phyloP scores from a whole-genome alignment of 2,329 filamentous ascomycete genomes.

The Grosmannia serpens region DNA sequence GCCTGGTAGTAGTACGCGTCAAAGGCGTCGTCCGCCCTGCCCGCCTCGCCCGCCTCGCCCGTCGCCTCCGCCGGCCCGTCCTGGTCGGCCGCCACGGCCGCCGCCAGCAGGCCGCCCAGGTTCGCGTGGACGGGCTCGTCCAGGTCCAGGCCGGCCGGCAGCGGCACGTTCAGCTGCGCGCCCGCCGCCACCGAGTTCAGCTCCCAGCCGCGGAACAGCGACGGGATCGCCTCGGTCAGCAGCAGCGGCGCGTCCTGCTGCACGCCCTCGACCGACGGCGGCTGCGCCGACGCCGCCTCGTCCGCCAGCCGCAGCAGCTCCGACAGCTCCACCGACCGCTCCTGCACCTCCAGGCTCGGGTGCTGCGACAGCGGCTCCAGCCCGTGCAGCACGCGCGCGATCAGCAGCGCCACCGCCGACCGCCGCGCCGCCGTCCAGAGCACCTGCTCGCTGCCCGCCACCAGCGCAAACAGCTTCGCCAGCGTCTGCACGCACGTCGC shows the following conservation, averaged over 20 bases:
- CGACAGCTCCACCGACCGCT: slow-evolving; percentile 82
- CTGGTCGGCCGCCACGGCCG: slow-evolving; percentile 40
- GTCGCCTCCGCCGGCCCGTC: slow-evolving; percentile 22
- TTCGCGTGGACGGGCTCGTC: slow-evolving; percentile 72
- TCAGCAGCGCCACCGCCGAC: slow-evolving; percentile 61
- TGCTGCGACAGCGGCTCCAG: slow-evolving; percentile 70
- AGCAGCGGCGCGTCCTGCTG: slow-evolving; percentile 66
- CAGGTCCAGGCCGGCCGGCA: slow-evolving; percentile 65
- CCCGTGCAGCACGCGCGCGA: slow-evolving; percentile 71
- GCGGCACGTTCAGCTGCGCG: slow-evolving; percentile 76
- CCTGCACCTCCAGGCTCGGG: slow-evolving; percentile 86
- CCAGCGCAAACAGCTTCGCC: slow-evolving; percentile 69
- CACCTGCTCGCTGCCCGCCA: slow-evolving; percentile 53
- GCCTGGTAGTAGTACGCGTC: slow-evolving; percentile 53
- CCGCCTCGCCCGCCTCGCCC: slow-evolving; percentile 11
- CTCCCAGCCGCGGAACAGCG: slow-evolving; percentile 75
- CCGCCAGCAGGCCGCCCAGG: slow-evolving; percentile 54
- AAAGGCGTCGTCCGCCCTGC: slow-evolving; percentile 46
- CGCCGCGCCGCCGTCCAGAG: slow-evolving; percentile 65
- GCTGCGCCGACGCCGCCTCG: slow-evolving; percentile 64
- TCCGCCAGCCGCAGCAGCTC: slow-evolving; percentile 79
- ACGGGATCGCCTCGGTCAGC: slow-evolving; percentile 81
- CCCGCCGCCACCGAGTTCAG: slow-evolving; percentile 79
- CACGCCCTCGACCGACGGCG: slow-evolving; percentile 38
- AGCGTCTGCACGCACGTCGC: slow-evolving; percentile 72